These are phyloP conservation scores for Glomus cerebriforme DNA, from an alignment of 192 early-diverging fungal species.

Conservation along the genomic window DNA sequence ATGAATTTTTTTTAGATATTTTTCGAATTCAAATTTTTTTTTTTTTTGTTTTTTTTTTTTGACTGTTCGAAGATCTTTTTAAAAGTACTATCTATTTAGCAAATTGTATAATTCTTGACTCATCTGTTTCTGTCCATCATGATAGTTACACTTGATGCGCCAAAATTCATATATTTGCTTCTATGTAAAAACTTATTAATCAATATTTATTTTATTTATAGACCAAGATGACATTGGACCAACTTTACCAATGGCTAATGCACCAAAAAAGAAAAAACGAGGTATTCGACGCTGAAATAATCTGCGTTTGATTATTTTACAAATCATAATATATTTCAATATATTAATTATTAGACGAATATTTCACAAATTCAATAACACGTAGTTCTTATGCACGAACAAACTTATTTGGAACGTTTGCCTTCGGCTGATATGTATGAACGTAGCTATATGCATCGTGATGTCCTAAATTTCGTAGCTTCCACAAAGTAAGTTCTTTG, in stretches of 20 bases:
- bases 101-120: too few species aligned
- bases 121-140: too few species aligned
- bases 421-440: slow-evolving; percentile 94
- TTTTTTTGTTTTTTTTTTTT: too few species aligned
- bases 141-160: too few species aligned
- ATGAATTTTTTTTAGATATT: not conserved
- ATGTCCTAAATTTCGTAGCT: slow-evolving; percentile 77
- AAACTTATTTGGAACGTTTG: slow-evolving; percentile 75
- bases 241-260: slow-evolving; percentile 24
- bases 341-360: not conserved
- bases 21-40: too few species aligned
- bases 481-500: slow-evolving; percentile 60
- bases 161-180: too few species aligned
- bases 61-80: too few species aligned
- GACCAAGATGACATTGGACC: slow-evolving; percentile 46
- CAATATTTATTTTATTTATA: slow-evolving; percentile 2
- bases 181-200: too few species aligned
- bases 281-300: slow-evolving; percentile 11
- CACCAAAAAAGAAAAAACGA: slow-evolving; percentile 42
- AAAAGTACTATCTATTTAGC: too few species aligned
- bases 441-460: slow-evolving; percentile 94
- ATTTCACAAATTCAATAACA: not conserved
- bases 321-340: not conserved
- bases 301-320: not conserved
- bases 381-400: slow-evolving; percentile 66